Evolutionary conservation across 345 rosid species (phyloP).

Genomic region (Firmiana major): DNA sequence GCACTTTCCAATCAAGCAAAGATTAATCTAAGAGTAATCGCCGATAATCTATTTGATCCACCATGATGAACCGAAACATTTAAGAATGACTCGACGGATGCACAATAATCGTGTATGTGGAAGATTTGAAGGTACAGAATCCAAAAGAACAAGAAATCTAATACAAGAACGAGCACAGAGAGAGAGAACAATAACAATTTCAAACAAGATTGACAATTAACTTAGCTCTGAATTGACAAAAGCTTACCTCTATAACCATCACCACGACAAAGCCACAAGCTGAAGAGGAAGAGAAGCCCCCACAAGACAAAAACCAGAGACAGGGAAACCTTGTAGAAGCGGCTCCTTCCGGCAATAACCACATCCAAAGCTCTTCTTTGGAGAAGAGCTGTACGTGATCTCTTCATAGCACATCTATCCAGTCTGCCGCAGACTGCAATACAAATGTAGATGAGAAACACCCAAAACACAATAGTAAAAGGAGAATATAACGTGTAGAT

Average conservation of each 20-base stretch:
- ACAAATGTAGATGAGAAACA: not conserved
- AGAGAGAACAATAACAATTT: not conserved
- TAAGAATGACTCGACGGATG: not conserved
- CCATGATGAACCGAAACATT: not conserved
- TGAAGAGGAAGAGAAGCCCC: slow-evolving; percentile 64
- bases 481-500: slow-evolving; percentile 18
- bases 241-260: slow-evolving; percentile 55
- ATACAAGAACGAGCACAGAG: not conserved
- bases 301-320: slow-evolving; percentile 69
- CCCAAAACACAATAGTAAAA: not conserved
- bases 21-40: not conserved
- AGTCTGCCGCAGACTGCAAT: slow-evolving; percentile 7
- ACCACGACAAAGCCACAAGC: slow-evolving; percentile 59
- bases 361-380: slow-evolving; percentile 54
- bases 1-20: not conserved
- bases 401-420: slow-evolving; percentile 81
- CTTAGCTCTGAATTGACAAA: not conserved
- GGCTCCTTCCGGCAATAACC: slow-evolving; percentile 31
- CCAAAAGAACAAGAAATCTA: slow-evolving; percentile 3
- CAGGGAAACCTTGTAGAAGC: slow-evolving; percentile 57
- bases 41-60: not conserved
- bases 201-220: not conserved
- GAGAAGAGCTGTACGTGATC: slow-evolving; percentile 77
- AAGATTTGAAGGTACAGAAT: not conserved
- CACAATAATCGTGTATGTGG: not conserved